Conservation (phyloP, 228 moss, liverwort and hornwort species). For the Sphagnum magellanicum region DNA sequence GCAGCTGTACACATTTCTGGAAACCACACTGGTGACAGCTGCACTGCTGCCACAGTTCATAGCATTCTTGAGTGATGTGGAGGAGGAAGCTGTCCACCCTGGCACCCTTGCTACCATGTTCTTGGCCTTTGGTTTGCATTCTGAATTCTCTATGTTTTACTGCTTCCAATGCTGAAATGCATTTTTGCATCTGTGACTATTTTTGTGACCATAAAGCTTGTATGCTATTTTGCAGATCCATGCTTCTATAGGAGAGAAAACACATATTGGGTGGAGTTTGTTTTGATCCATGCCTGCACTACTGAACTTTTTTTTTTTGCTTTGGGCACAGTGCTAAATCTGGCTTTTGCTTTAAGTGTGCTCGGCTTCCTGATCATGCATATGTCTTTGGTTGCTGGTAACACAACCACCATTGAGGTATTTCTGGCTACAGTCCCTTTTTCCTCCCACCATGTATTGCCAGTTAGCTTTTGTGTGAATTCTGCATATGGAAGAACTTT, state of each 20-base stretch:
- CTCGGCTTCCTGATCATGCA: constrained; percentile 98
- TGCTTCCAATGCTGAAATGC: too few relatives aligned
- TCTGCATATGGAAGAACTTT: too few relatives aligned
- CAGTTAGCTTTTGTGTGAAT: too few relatives aligned
- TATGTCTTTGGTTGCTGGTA: constrained; percentile 83
- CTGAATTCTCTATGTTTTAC: not conserved
- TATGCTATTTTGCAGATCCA: too few relatives aligned
- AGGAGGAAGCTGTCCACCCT: constrained; percentile 36
- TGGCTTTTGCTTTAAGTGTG: constrained; percentile 95
- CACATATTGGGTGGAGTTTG: too few relatives aligned
- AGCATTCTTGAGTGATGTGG: constrained; percentile 51
- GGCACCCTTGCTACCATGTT: constrained; percentile 49
- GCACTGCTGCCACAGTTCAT: constrained; percentile 54
- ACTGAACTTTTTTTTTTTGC: not conserved
- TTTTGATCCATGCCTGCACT: constrained; percentile 5
- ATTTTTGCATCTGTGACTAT: too few relatives aligned
- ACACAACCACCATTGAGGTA: constrained; percentile 87
- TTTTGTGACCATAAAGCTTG: too few relatives aligned
- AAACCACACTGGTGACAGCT: constrained; percentile 40
- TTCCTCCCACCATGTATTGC: not conserved
- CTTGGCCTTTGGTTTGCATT: constrained; percentile 33
- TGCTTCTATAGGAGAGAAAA: too few relatives aligned
- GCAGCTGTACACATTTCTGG: constrained; percentile 55
- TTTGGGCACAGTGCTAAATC: constrained; percentile 58
- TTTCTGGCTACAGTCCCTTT: not conserved